phyloP scores from a whole-genome alignment of 306 rosid genomes.

The Adenanthera pavonina region DNA sequence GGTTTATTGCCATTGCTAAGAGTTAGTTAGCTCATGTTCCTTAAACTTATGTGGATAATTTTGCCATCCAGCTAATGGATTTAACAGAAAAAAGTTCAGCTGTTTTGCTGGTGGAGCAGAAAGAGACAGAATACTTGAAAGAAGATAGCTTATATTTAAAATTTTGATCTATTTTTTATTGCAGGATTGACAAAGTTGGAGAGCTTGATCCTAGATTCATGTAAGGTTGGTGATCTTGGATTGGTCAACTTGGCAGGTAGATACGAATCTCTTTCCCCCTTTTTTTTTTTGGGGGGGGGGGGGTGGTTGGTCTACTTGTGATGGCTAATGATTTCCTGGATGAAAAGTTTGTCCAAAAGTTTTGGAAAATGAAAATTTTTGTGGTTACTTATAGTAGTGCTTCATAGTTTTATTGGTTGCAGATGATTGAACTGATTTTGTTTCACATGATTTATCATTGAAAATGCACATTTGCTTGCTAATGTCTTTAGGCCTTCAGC shows the following conservation, averaged over 20 bases:
- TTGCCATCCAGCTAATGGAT: neutral
- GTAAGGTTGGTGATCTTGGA: slow-evolving; percentile 84
- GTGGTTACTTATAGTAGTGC: neutral
- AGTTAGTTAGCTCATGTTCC: slow-evolving; percentile 6
- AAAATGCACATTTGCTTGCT: slow-evolving; percentile 34
- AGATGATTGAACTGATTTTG: slow-evolving; percentile 9
- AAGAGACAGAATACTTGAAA: slow-evolving; percentile 22
- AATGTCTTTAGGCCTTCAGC: slow-evolving; percentile 65
- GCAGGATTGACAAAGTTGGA: slow-evolving; percentile 83
- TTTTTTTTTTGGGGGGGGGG: neutral
- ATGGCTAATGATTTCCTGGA: neutral
- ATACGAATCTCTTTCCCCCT: slow-evolving; percentile 25
- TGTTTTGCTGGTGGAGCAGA: slow-evolving; percentile 14
- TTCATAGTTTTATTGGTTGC: slow-evolving; percentile 16
- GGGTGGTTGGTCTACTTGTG: neutral
- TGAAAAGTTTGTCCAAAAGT: slow-evolving; percentile 6
- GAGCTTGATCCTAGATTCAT: slow-evolving; percentile 90
- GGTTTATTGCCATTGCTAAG: slow-evolving; percentile 1
- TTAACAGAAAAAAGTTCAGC: neutral
- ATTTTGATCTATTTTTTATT: slow-evolving; percentile 27
- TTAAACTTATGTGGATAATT: slow-evolving; percentile 11
- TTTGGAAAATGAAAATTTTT: neutral
- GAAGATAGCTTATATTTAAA: slow-evolving; percentile 12
- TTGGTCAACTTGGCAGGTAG: slow-evolving; percentile 79
- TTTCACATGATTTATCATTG: slow-evolving; percentile 30